Evolutionary conservation across 768 basidiomycete species (phyloP), one percentile per base, ranked within the genome.

Genomic region (Coprinopsis strossmayeri): DNA sequence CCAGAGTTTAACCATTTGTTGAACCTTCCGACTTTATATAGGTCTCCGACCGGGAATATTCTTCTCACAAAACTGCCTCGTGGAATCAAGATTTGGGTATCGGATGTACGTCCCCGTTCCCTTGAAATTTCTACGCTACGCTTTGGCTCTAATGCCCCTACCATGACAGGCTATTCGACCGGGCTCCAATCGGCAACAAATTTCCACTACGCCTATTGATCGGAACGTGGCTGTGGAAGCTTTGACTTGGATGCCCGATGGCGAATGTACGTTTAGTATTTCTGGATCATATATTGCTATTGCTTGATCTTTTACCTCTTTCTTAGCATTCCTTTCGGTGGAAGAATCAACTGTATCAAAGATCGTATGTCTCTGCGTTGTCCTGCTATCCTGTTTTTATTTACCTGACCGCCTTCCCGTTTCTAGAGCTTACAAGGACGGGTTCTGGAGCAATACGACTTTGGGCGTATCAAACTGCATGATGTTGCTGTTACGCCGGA

Each of bases 401-500:
- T 45, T 26, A 12, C 17, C 40, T 23, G 40, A 5, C 20, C 5
- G 9, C 9, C 9, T 24, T 7, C 18, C n/a, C n/a, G n/a, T n/a
- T n/a, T n/a, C n/a, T n/a, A 9, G 44, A 40, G 41, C 25, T n/a
- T 51, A 9, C 21, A 43, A 51, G 50, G 50, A 1, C 18, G 27
- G 5, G 43, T 30, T 18, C 20, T 51, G 44, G 79, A 76, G 42
- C 67, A 66, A 43, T 82, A 84, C 57, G 61, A 77, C 49, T 77
- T 88, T 49, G 74, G 77, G 21, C 68, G 71, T 18, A 74, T 88
- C 69, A 75, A 77, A 49, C 66, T 87, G 7, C 83, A 83, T 56
- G 84, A 86, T 58, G 78, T 88, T 21, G 79, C 82, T 3, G 72
- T 87, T 2, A 85, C 83, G 0, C 79, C 80, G 2, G 84, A 87